Evolutionary conservation across 2,329 filamentous ascomycete species (phyloP).

Genomic region (Stylonectria norvegica): DNA sequence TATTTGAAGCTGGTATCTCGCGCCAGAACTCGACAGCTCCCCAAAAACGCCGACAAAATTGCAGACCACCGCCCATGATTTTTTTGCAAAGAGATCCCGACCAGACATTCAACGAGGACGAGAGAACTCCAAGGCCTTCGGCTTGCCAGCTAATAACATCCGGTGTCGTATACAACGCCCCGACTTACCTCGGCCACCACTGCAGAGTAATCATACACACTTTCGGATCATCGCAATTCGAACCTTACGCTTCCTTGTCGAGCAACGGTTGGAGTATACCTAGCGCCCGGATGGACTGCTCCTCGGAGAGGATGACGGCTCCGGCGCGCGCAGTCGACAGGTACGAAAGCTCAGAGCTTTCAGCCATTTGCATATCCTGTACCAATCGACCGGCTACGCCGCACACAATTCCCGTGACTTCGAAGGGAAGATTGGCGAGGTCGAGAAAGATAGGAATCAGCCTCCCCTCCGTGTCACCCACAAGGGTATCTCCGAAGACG

Average conservation of each 20-base stretch:
- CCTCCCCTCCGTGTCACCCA: conserved; percentile 69
- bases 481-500: conserved; percentile 68
- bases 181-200: too few relatives aligned
- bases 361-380: conserved; percentile 59
- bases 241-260: conserved; percentile 29
- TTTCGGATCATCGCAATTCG: too few relatives aligned
- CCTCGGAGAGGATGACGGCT: conserved; percentile 78
- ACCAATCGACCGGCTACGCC: conserved; percentile 83
- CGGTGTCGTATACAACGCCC: too few relatives aligned
- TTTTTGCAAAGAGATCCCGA: too few relatives aligned
- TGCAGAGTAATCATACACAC: too few relatives aligned
- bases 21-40: conserved; percentile 14
- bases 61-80: conserved; percentile 12
- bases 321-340: conserved; percentile 84
- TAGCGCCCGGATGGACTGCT: conserved; percentile 71
- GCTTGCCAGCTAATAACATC: too few relatives aligned
- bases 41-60: conserved; percentile 17
- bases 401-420: conserved; percentile 92
- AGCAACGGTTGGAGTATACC: conserved; percentile 60
- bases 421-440: conserved; percentile 72
- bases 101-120: too few relatives aligned
- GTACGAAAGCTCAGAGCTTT: conserved; percentile 78
- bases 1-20: conserved; percentile 27
- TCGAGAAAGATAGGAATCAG: conserved; percentile 87
- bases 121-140: too few relatives aligned